Conservation (phyloP, 352 stramenopile genomes). For the Globisporangium carolinianum region DNA sequence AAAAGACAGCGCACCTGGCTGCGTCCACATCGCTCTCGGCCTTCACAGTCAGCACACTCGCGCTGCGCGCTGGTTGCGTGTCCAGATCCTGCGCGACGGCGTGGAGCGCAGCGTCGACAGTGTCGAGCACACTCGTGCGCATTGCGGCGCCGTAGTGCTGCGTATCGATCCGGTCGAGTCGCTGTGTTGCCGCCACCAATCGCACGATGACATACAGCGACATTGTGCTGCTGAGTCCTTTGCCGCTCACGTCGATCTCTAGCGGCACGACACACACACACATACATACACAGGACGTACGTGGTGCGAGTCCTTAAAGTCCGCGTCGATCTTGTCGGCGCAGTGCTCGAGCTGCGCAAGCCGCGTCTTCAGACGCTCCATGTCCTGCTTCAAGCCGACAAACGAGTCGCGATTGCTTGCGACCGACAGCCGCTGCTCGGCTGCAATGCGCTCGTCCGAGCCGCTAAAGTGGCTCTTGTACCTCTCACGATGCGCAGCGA, state of each 20-base stretch:
- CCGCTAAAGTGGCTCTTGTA: slow-evolving; percentile 5
- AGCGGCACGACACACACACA: too few relatives aligned
- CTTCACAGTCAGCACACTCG: slow-evolving; percentile 27
- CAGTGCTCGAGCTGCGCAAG: slow-evolving; percentile 38
- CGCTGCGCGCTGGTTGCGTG: not conserved
- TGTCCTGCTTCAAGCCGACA: slow-evolving; percentile 29
- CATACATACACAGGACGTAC: slow-evolving; percentile 2
- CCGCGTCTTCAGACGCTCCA: slow-evolving; percentile 44
- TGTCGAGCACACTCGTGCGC: not conserved
- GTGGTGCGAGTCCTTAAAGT: slow-evolving; percentile 46
- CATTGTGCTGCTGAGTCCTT: too few relatives aligned
- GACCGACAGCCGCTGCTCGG: not conserved
- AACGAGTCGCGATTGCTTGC: slow-evolving; percentile 17
- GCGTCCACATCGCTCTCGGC: slow-evolving; percentile 27
- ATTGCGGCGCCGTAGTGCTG: slow-evolving; percentile 1
- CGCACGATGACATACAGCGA: not conserved
- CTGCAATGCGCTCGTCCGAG: not conserved
- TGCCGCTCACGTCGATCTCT: too few relatives aligned
- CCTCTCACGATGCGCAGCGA: not conserved
- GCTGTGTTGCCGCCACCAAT: slow-evolving; percentile 2
- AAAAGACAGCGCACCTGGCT: slow-evolving; percentile 29
- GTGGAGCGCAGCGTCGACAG: slow-evolving; percentile 8
- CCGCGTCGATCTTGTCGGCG: slow-evolving; percentile 46
- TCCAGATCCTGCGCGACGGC: not conserved
- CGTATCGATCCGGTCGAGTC: slow-evolving; percentile 13